Base-by-base conservation (phyloP, 2,329 filamentous ascomycete species). In the Phialophora macrospora region DNA sequence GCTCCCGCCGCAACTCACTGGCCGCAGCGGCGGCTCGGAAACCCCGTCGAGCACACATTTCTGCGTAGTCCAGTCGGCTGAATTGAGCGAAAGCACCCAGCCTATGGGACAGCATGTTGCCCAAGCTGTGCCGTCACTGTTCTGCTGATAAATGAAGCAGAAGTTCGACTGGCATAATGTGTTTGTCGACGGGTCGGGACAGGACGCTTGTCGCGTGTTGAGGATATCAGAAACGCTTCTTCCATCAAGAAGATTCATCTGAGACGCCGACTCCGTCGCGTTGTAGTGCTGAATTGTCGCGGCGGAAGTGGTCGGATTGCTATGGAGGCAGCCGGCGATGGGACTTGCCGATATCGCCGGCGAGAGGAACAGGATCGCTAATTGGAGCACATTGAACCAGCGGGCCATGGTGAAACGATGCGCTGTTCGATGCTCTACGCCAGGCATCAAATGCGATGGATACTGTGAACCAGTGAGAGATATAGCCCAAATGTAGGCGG, bases 101-200 rank as follows among this genome's bases (percentile, higher is more conserved):
- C 64, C 62, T 9, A 60, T 32, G 5, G 67, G 67, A 60, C 67
- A 69, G 46, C 67, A 69, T 20, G 67, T 67, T 46, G 62, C 67
- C 67, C 67, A 69, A 4, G 55, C 55, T 9, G 61, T 48, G 46
- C 55, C 60, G 44, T 34, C 65, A 32, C 46, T 52, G 55, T 56
- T 56, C 28, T 55, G 61, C 44, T 64, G 62, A 17, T 52, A 49
- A 5, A 69, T 49, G 51, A 69, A 69, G 57, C 67, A 69, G 52
- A 63, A 69, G 32, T 62, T 62, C 17, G 60, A 20, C 9, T 32
- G 32, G 60, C 67, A 69, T 38, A 65, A 61, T 20, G 56, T 38
- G 11, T 55, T 48, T 14, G 67, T 67, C n/a, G 65, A 67, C 5
- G 59, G 60, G 41, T 65, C 32, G 46, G 65, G 65, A 57, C 67